phyloP scores from a whole-genome alignment of 306 rosid species.

The Hippophae rhamnoides region DNA sequence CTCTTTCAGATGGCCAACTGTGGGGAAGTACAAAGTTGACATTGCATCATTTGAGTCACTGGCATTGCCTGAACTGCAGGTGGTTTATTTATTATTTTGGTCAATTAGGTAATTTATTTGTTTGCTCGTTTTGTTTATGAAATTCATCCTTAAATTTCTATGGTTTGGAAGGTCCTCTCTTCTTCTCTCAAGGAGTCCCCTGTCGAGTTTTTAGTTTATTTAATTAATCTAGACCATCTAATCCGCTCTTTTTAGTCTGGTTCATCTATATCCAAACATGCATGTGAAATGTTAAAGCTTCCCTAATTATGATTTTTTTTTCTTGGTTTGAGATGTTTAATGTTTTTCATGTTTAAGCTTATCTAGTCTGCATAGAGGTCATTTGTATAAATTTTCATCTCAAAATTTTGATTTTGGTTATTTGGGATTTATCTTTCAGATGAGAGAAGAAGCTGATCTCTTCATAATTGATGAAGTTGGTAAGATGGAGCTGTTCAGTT shows the following conservation, averaged over 20 bases:
- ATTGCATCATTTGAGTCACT: slow-evolving; percentile 64
- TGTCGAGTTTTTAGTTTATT: not conserved
- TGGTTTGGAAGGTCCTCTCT: not conserved
- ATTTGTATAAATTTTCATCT: too few relatives aligned
- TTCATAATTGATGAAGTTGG: slow-evolving; percentile 82
- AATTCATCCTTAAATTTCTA: too few relatives aligned
- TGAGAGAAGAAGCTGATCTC: slow-evolving; percentile 59
- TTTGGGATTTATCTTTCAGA: slow-evolving; percentile 29
- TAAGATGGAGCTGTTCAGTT: slow-evolving; percentile 80
- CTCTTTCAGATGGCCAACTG: slow-evolving; percentile 68
- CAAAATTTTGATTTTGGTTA: not conserved
- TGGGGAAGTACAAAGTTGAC: slow-evolving; percentile 73
- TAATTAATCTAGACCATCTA: too few relatives aligned
- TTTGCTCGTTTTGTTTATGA: not conserved
- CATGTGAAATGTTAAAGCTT: too few relatives aligned
- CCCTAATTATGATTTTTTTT: too few relatives aligned
- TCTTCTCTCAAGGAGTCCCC: not conserved
- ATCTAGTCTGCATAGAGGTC: too few relatives aligned
- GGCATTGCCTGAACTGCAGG: slow-evolving; percentile 79
- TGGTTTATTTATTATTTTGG: slow-evolving; percentile 18
- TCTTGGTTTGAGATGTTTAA: too few relatives aligned
- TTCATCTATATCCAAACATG: too few relatives aligned
- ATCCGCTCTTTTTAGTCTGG: too few relatives aligned
- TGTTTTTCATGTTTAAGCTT: too few relatives aligned
- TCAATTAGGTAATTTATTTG: not conserved